A percentile compares a stretch with the other conserved stretches of the same genome.
Conservation (phyloP, 441 rosid genomes). For the Gossypium davidsonii region DNA sequence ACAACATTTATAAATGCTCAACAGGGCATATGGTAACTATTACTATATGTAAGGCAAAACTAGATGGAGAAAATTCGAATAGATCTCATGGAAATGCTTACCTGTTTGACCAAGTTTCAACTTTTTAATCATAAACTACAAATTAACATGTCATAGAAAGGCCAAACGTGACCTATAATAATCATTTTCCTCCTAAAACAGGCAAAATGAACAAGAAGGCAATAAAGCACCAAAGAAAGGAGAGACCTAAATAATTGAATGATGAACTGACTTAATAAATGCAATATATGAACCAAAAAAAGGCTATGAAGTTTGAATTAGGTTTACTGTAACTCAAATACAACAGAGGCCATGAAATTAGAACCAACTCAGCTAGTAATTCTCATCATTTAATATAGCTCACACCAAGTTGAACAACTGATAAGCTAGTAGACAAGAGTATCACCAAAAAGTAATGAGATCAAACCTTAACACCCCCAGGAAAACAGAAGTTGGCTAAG, state of each 20-base stretch:
- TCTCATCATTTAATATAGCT: neutral
- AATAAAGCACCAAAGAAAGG: neutral
- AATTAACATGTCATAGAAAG: neutral
- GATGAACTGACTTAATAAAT: neutral
- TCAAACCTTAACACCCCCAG: constrained; percentile 86
- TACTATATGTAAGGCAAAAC: neutral
- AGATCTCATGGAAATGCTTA: neutral
- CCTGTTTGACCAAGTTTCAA: neutral
- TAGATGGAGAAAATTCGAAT: neutral
- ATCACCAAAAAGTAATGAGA: constrained; percentile 7
- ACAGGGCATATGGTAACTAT: neutral
- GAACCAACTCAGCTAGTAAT: neutral
- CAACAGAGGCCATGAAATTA: neutral
- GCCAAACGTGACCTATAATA: neutral
- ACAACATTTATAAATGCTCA: neutral
- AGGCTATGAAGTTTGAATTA: neutral
- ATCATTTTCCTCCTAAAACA: neutral
- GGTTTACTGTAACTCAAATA: neutral
- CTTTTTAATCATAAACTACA: neutral
- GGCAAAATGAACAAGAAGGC: neutral
- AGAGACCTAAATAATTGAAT: neutral
- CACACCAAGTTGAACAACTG: neutral
- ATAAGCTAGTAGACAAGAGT: neutral
- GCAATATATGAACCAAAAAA: constrained; percentile 3
- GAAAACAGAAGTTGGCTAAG: constrained; percentile 88